Evolutionary conservation across 352 stramenopile species (phyloP).

Genomic region (Pythium aristosporum): DNA sequence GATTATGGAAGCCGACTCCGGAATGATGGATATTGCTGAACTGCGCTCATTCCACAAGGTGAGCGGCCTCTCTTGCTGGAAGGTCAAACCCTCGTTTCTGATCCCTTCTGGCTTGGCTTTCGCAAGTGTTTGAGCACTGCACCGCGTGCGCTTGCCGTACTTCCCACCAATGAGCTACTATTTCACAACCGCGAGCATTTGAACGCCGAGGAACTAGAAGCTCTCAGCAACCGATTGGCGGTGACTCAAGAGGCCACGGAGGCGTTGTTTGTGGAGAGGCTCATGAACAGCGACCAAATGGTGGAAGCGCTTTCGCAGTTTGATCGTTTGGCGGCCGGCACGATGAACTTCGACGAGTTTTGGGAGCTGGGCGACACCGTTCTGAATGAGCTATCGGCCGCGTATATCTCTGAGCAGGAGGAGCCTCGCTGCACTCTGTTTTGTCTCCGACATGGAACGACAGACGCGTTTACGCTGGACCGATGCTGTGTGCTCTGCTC

Average conservation of each 20-base stretch:
- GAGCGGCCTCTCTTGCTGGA: background rate
- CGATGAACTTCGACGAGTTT: conserved; percentile 75
- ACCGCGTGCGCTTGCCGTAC: background rate
- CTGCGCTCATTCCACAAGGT: conserved; percentile 60
- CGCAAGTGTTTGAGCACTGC: background rate
- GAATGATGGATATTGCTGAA: conserved; percentile 69
- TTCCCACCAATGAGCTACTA: background rate
- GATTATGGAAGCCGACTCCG: conserved; percentile 59
- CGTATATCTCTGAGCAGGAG: conserved; percentile 29
- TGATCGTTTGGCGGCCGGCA: conserved; percentile 46
- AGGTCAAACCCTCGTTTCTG: background rate
- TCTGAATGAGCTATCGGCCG: conserved; percentile 27
- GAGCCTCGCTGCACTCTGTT: conserved; percentile 47
- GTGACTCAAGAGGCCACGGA: conserved; percentile 8
- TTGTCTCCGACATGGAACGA: conserved; percentile 55
- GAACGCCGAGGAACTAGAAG: background rate
- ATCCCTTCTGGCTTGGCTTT: background rate
- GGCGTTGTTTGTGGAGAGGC: conserved; percentile 31
- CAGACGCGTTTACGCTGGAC: conserved; percentile 42
- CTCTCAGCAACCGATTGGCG: background rate
- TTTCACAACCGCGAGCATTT: conserved; percentile 1
- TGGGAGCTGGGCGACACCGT: conserved; percentile 39
- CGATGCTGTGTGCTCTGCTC: conserved; percentile 49
- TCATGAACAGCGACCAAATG: conserved; percentile 50
- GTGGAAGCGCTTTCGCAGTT: conserved; percentile 42